Evolutionary conservation across 805 yeast genomes (phyloP).

Genomic region (Scheffersomyces stipitis): DNA sequence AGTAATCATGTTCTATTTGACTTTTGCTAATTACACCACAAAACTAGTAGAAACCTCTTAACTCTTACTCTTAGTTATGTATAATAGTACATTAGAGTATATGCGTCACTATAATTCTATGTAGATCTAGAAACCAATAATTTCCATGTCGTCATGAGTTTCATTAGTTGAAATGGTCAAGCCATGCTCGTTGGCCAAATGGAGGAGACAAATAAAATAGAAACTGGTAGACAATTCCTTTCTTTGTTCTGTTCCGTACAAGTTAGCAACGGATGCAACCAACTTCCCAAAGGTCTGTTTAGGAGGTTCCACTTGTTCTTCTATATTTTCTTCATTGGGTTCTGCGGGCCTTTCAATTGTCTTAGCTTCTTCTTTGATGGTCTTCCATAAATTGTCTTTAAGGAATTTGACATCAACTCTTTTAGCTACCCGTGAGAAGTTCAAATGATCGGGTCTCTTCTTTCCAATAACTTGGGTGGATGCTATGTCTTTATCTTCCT

Average conservation of each 20-base stretch:
- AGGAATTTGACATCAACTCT: slow-evolving; percentile 71
- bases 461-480: slow-evolving; percentile 18
- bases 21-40: no score
- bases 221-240: slow-evolving; percentile 80
- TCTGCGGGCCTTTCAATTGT: not conserved
- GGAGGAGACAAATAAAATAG: slow-evolving; percentile 79
- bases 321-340: slow-evolving; percentile 15
- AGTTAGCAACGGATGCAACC: slow-evolving; percentile 46
- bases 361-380: slow-evolving; percentile 29
- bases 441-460: slow-evolving; percentile 43
- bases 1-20: no score
- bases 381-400: slow-evolving; percentile 75
- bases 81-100: no score
- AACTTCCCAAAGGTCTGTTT: slow-evolving; percentile 40
- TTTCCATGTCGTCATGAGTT: slow-evolving; percentile 37
- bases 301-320: slow-evolving; percentile 25
- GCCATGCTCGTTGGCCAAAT: slow-evolving; percentile 85
- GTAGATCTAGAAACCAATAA: slow-evolving; percentile 16
- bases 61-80: no score
- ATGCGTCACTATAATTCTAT: no score
- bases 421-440: slow-evolving; percentile 72
- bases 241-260: slow-evolving; percentile 56
- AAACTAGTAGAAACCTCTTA: no score
- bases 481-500: slow-evolving; percentile 7
- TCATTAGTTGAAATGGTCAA: slow-evolving; percentile 52